phyloP scores from a whole-genome alignment of 2,329 filamentous ascomycete species.

The Cryphonectria carpinicola region DNA sequence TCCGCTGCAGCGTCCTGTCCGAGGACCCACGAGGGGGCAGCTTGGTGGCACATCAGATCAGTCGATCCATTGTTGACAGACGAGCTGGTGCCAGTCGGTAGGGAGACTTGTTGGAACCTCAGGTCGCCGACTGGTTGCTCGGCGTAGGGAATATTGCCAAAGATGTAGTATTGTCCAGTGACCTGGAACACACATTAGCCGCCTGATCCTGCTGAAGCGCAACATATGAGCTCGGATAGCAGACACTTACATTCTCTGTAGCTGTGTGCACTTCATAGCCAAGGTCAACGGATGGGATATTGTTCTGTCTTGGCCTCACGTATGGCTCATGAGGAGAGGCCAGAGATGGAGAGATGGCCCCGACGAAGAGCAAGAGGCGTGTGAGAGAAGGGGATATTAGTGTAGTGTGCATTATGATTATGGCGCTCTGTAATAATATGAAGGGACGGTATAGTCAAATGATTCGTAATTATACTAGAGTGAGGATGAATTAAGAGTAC shows the following conservation, averaged over 20 bases:
- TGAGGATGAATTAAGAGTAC: not conserved
- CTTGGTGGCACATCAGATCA: slow-evolving; percentile 36
- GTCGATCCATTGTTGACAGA: slow-evolving; percentile 32
- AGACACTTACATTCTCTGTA: slow-evolving; percentile 32
- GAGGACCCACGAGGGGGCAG: slow-evolving; percentile 36
- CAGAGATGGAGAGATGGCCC: not conserved
- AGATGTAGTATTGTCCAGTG: slow-evolving; percentile 42
- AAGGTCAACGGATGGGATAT: slow-evolving; percentile 33
- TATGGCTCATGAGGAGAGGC: slow-evolving; percentile 9
- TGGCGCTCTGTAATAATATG: not conserved
- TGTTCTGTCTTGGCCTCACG: slow-evolving; percentile 1
- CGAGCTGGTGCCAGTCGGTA: slow-evolving; percentile 33
- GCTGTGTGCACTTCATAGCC: slow-evolving; percentile 37
- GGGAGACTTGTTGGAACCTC: slow-evolving; percentile 40
- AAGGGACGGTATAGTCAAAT: not conserved
- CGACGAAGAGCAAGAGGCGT: not conserved
- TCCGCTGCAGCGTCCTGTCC: slow-evolving; percentile 28
- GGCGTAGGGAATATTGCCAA: slow-evolving; percentile 45
- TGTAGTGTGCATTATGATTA: not conserved
- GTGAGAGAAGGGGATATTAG: not conserved
- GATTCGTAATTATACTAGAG: not conserved
- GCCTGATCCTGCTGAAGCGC: not conserved
- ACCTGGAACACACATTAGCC: slow-evolving; percentile 27
- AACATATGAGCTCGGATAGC: not conserved
- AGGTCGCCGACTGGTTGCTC: slow-evolving; percentile 41